Evolutionary conservation across 805 yeast species (phyloP).

Genomic region (Saccharomyces kudriavzevii): DNA sequence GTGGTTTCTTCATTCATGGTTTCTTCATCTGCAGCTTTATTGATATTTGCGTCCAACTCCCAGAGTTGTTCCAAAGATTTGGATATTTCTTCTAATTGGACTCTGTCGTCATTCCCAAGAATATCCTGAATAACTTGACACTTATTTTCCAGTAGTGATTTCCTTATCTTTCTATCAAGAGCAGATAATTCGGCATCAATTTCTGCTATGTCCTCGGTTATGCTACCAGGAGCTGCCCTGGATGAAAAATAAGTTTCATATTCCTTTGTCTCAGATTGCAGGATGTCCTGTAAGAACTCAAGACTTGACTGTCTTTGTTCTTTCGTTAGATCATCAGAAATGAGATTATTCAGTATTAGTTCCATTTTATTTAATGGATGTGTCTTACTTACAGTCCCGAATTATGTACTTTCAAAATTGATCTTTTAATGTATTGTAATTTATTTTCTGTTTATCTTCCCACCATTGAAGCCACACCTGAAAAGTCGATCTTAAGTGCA

Average conservation of each 20-base stretch:
- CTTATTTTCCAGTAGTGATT: conserved; percentile 31
- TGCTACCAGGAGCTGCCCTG: conserved; percentile 29
- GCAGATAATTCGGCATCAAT: conserved; percentile 48
- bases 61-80: conserved; percentile 24
- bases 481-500: neutral
- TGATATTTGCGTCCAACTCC: conserved; percentile 22
- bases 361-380: conserved; percentile 7
- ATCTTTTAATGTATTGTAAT: neutral
- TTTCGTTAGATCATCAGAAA: conserved; percentile 23
- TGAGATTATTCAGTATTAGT: conserved; percentile 33
- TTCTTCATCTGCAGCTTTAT: conserved; percentile 2
- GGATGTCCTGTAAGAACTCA: conserved; percentile 31
- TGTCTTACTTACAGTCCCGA: neutral
- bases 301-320: conserved; percentile 28
- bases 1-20: neutral
- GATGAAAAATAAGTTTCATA: conserved; percentile 37
- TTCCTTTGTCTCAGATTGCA: conserved; percentile 43
- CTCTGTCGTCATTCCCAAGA: conserved; percentile 19
- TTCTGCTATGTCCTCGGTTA: conserved; percentile 67
- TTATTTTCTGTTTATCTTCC: neutral
- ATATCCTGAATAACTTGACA: conserved; percentile 38
- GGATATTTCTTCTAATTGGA: conserved; percentile 11
- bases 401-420: neutral
- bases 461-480: neutral
- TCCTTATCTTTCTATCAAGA: conserved; percentile 39